phyloP scores from a whole-genome alignment of 2,329 filamentous ascomycete genomes.

The Diaporthe amygdali region DNA sequence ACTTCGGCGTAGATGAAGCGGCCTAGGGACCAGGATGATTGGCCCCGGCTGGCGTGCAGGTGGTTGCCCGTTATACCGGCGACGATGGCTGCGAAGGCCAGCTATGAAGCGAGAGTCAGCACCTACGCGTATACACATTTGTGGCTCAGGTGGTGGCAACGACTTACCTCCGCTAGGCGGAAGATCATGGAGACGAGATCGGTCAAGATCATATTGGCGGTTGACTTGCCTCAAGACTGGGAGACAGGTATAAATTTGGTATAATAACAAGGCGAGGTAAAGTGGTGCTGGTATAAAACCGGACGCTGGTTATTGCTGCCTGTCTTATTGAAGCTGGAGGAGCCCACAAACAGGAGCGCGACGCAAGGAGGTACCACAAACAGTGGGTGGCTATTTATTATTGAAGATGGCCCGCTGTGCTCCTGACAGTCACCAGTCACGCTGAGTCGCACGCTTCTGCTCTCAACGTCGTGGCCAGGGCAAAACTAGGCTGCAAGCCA shows the following conservation, averaged over 20 bases:
- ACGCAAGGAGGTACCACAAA: neutral
- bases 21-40: conserved; percentile 59
- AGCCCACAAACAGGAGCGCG: neutral
- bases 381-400: conserved; percentile 11
- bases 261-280: neutral
- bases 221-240: neutral
- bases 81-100: conserved; percentile 75
- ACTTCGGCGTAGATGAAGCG: conserved; percentile 80
- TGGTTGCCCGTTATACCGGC: conserved; percentile 70
- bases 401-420: neutral
- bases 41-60: conserved; percentile 55
- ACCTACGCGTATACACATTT: too few relatives aligned
- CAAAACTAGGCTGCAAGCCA: neutral
- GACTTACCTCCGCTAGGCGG: conserved; percentile 50
- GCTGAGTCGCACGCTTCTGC: neutral
- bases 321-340: neutral
- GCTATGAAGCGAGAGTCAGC: conserved; percentile 40
- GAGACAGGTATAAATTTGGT: neutral
- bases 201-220: conserved; percentile 52
- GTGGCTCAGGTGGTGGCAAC: neutral
- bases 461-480: neutral
- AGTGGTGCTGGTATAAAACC: neutral
- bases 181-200: conserved; percentile 62
- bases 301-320: neutral
- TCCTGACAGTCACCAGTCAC: neutral